Evolutionary conservation across 257 asterid species (phyloP), one percentile per base, ranked within the genome.

Genomic region (Thymus mandschuricus): DNA sequence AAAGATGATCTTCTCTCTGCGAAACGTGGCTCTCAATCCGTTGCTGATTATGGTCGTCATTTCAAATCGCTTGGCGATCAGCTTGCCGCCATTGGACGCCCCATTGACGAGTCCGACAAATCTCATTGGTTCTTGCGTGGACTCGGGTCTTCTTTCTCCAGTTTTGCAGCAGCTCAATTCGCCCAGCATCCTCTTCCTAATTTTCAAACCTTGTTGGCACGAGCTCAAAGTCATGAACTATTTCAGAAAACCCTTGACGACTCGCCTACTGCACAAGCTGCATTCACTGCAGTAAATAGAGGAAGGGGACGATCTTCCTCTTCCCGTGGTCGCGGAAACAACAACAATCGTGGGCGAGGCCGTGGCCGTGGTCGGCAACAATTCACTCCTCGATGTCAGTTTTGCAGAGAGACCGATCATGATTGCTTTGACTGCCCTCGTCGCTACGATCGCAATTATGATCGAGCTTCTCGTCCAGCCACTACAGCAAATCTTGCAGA

Each of bases 1-100:
- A 60, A 60, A 9, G 66, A 34, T 60, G 48, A 60, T 5, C 28
- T 60, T 10, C 66, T 30, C n/a, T 35, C 43, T 31, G 11, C 33
- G 8, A 34, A 34, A 60, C 43, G 45, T n/a, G 66, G 66, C 27
- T 60, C 66, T 6, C n/a, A 60, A 60, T 45, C 51, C 3, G 51
- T 45, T 45, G 51, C 51, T 31, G 66, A 60, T 2, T 60, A 33
- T 60, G 66, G 46, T 15, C 43, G 45, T 13, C 27, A 13, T 12
- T 60, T 60, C 48, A 60, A 35, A 34, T 13, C 28, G 4, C 5
- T 60, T 8, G 35, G 49, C 27, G 66, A 60, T 60, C 66, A 60
- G 5, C 21, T 60, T 1, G 10, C 27, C 10, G 43, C 66, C 2
- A 33, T 60, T 7, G 45, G 66, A 9, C 45, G 66, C 21, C 45